These are phyloP conservation scores for Boletus subparvulus DNA, from an alignment of 768 basidiomycete species.

Conservation along the genomic window DNA sequence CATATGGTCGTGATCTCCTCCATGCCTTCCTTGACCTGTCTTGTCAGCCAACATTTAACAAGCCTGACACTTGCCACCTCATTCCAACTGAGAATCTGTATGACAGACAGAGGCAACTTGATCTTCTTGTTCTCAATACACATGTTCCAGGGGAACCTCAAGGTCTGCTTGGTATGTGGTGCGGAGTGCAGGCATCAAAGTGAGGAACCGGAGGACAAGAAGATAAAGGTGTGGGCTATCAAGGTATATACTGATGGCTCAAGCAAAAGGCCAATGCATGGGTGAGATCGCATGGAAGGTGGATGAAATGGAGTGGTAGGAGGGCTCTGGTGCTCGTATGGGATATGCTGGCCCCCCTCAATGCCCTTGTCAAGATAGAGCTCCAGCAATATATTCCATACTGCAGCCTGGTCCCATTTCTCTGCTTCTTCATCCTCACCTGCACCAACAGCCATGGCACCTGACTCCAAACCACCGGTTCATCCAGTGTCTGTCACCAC, in stretches of 20 bases:
- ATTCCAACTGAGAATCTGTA: constrained; percentile 87
- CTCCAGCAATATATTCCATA: constrained; percentile 96
- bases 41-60: constrained; percentile 88
- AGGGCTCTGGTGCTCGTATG: constrained; percentile 53
- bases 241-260: constrained; percentile 66
- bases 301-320: constrained; percentile 58
- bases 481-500: constrained; percentile 75
- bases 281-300: constrained; percentile 78
- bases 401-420: constrained; percentile 69
- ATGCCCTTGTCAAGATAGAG: constrained; percentile 66
- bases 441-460: constrained; percentile 10
- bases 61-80: constrained; percentile 88
- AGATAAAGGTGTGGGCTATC: constrained; percentile 77
- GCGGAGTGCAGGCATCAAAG: constrained; percentile 74
- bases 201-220: constrained; percentile 86
- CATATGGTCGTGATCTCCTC: constrained; percentile 80
- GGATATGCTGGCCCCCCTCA: constrained; percentile 21
- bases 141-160: constrained; percentile 63
- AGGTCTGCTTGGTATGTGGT: constrained; percentile 71
- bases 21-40: constrained; percentile 68
- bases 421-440: constrained; percentile 50
- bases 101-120: constrained; percentile 85
- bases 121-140: constrained; percentile 81
- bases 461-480: constrained; percentile 13
- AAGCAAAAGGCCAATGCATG: constrained; percentile 97